These are phyloP conservation scores for Microthlaspi erraticum DNA, from an alignment of 345 rosid genomes.

Conservation along the genomic window DNA sequence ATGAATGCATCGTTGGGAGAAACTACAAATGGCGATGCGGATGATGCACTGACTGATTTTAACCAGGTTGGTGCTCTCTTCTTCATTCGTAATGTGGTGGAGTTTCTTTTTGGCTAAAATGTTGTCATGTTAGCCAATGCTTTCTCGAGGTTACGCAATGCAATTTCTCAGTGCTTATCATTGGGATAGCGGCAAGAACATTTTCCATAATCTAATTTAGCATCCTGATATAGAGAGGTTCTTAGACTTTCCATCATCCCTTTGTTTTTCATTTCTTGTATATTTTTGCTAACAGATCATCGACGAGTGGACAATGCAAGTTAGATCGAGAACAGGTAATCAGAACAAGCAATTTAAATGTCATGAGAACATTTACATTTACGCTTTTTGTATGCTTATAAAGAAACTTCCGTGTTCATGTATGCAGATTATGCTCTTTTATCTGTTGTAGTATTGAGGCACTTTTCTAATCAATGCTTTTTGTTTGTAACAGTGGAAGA, in stretches of 20 bases:
- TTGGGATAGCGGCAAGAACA: too few relatives aligned
- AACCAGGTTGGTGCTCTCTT: conserved; percentile 59
- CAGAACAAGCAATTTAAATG: conserved; percentile 4
- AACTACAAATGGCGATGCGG: conserved; percentile 47
- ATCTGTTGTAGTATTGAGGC: background rate
- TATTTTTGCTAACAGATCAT: conserved; percentile 56
- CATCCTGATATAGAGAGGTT: background rate
- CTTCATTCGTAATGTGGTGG: background rate
- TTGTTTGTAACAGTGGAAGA: conserved; percentile 55
- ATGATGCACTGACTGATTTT: conserved; percentile 77
- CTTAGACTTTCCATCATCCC: background rate
- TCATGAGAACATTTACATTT: background rate
- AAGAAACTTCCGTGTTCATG: background rate
- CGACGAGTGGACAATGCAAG: conserved; percentile 87
- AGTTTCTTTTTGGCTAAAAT: background rate
- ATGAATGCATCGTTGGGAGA: conserved; percentile 68
- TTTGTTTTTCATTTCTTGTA: conserved; percentile 1
- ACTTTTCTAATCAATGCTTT: background rate
- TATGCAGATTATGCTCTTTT: background rate
- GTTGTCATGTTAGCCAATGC: background rate
- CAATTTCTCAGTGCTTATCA: too few relatives aligned
- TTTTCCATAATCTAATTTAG: too few relatives aligned
- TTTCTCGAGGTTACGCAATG: too few relatives aligned
- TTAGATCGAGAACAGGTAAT: conserved; percentile 72
- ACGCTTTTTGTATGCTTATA: too few relatives aligned